Conservation (phyloP, 2,329 filamentous ascomycete genomes). For the Sporothrix pseudoabietina region DNA sequence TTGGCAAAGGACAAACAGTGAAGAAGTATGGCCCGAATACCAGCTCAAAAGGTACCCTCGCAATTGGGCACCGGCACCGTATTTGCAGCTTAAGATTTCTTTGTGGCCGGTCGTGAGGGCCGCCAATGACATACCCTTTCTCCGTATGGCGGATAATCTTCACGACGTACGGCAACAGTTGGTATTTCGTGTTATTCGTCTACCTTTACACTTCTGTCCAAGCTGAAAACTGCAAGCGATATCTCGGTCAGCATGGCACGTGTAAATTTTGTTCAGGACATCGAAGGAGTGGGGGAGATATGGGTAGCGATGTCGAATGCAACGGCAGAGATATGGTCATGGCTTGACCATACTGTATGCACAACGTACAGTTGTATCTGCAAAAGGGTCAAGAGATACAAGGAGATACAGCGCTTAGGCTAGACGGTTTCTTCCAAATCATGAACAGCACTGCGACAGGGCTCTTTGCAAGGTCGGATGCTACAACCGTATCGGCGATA, state of each 20-base stretch:
- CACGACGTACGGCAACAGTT: background rate
- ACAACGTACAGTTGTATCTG: background rate
- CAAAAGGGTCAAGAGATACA: background rate
- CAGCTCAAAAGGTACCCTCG: background rate
- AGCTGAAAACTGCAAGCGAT: background rate
- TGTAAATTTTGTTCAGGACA: background rate
- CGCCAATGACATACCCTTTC: background rate
- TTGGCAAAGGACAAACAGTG: background rate
- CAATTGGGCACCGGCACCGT: background rate
- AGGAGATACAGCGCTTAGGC: background rate
- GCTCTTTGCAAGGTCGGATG: background rate
- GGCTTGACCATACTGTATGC: background rate
- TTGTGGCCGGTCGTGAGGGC: background rate
- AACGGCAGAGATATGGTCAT: background rate
- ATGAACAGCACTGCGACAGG: background rate
- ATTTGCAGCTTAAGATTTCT: no score
- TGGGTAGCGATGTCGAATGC: background rate
- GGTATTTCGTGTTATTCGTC: background rate
- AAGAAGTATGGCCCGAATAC: background rate
- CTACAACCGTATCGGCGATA: background rate
- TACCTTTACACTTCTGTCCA: background rate
- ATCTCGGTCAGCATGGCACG: slow-evolving; percentile 8
- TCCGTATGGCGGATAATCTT: background rate
- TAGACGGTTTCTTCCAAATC: background rate
- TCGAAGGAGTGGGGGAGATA: background rate